Conservation (phyloP, 768 basidiomycete genomes). For the Tylopilus intermedius region DNA sequence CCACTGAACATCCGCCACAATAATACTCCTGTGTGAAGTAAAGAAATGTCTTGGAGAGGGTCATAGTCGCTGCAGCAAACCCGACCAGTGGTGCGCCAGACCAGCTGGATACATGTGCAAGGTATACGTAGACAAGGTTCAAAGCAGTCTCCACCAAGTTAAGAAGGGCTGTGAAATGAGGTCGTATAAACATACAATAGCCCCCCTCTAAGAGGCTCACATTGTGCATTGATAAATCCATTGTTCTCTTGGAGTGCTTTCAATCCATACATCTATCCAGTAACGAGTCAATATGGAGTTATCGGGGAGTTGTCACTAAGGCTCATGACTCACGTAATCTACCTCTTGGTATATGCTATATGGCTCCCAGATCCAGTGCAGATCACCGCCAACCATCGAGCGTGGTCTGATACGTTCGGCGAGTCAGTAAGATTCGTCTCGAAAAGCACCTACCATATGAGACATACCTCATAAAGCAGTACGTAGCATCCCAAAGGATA, state of each 20-base stretch:
- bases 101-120: constrained; percentile 56
- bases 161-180: constrained; percentile 50
- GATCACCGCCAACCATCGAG: constrained; percentile 81
- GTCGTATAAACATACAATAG: too few relatives aligned
- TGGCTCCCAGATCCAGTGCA: constrained; percentile 89
- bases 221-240: constrained; percentile 85
- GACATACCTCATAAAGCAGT: constrained; percentile 69
- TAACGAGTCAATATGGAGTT: constrained; percentile 9
- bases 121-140: constrained; percentile 72
- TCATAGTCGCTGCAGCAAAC: constrained; percentile 69
- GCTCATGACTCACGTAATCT: constrained; percentile 31
- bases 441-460: too few relatives aligned
- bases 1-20: constrained; percentile 65
- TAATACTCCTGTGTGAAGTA: constrained; percentile 80
- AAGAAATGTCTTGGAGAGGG: constrained; percentile 79
- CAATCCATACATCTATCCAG: constrained; percentile 63
- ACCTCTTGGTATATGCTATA: constrained; percentile 76
- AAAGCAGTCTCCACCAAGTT: constrained; percentile 77
- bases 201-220: constrained; percentile 35
- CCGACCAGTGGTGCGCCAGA: constrained; percentile 71
- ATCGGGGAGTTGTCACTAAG: too few relatives aligned
- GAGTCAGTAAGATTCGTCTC: background rate
- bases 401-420: constrained; percentile 51
- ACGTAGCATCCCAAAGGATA: constrained; percentile 76
- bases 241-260: constrained; percentile 57